phyloP scores from a whole-genome alignment of 306 rosid species.

The Alnus glutinosa region DNA sequence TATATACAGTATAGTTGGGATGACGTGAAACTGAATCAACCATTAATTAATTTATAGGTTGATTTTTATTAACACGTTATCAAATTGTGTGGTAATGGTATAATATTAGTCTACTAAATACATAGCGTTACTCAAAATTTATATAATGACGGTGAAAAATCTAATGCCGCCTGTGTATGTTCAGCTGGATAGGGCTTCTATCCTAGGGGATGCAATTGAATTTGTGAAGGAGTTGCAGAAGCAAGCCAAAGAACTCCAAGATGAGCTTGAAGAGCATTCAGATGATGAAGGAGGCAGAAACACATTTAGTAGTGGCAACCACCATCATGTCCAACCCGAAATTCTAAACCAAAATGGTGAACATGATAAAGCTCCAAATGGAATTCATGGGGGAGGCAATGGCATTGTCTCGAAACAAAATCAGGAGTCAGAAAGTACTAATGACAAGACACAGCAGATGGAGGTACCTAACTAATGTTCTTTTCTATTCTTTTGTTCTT shows the following conservation, averaged over 20 bases:
- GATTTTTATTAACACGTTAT: too few relatives aligned
- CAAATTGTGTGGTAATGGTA: too few relatives aligned
- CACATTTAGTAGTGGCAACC: constrained; percentile 33
- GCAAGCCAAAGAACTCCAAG: constrained; percentile 79
- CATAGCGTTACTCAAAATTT: too few relatives aligned
- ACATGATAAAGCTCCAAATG: constrained; percentile 37
- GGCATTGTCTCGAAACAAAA: constrained; percentile 45
- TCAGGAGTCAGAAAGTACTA: constrained; percentile 42
- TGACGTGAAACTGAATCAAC: not conserved
- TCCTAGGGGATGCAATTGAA: constrained; percentile 90
- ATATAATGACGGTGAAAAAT: not conserved
- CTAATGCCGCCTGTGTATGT: constrained; percentile 16
- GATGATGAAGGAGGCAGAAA: constrained; percentile 48
- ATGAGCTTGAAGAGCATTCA: constrained; percentile 80
- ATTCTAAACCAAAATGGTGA: constrained; percentile 36
- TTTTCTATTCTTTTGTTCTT: not conserved
- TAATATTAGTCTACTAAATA: too few relatives aligned
- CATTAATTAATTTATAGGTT: too few relatives aligned
- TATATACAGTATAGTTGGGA: not conserved
- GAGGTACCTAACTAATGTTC: constrained; percentile 47
- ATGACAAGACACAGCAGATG: constrained; percentile 74
- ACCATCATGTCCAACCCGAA: constrained; percentile 38
- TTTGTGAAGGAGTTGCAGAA: constrained; percentile 72
- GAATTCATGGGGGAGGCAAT: constrained; percentile 47
- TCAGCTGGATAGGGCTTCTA: constrained; percentile 83